phyloP scores from a whole-genome alignment of 2,329 filamentous ascomycete species.

The Calonectria leucothoes region DNA sequence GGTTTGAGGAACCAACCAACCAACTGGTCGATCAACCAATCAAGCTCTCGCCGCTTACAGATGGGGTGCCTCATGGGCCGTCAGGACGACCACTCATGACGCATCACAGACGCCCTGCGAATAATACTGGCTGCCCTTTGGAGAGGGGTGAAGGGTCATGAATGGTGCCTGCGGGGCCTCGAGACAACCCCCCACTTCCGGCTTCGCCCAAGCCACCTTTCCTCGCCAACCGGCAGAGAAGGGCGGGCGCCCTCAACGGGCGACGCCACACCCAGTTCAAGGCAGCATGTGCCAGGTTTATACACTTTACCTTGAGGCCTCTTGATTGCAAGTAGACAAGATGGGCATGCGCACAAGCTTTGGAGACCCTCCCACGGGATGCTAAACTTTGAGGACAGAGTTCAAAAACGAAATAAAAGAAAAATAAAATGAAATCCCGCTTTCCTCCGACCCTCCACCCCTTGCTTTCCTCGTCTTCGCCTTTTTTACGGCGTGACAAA shows the following conservation, averaged over 20 bases:
- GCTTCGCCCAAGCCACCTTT: not conserved
- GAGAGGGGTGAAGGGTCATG: not conserved
- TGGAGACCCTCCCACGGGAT: not conserved
- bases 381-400: not conserved
- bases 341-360: not conserved
- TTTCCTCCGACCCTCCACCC: not conserved
- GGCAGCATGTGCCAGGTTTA: not conserved
- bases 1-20: not conserved
- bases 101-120: not conserved
- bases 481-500: not conserved
- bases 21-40: not conserved
- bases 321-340: not conserved
- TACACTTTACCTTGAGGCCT: not conserved
- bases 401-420: too few relatives aligned
- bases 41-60: not conserved
- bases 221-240: not conserved
- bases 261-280: constrained; percentile 5
- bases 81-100: not conserved
- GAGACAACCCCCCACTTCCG: not conserved
- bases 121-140: not conserved
- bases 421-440: too few relatives aligned
- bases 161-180: not conserved
- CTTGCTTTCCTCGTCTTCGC: not conserved
- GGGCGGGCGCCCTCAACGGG: not conserved
- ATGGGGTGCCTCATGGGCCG: not conserved